phyloP scores from a whole-genome alignment of 108 stramenopile species.

The Cyclotella kingstonii region DNA sequence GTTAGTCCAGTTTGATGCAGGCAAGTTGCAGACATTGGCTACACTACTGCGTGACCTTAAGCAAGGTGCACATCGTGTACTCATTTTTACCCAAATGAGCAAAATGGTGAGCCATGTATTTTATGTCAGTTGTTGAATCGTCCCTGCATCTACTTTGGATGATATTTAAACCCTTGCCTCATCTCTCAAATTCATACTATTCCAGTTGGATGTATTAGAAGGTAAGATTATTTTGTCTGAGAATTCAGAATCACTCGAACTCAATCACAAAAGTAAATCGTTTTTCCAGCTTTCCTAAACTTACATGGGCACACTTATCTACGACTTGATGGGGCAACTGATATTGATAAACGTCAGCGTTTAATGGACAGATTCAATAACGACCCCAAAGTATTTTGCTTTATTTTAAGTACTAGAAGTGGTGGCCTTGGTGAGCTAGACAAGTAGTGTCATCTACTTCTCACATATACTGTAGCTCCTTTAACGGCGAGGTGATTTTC shows the following conservation, averaged over 20 bases:
- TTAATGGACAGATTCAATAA: constrained; percentile 96
- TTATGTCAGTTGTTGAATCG: background rate
- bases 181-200: background rate
- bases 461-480: background rate
- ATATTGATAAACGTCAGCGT: constrained; percentile 86
- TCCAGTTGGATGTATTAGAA: constrained; percentile 83
- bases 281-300: constrained; percentile 73
- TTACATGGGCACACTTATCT: constrained; percentile 80
- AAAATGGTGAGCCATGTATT: constrained; percentile 49
- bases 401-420: constrained; percentile 94
- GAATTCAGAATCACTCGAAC: too few species aligned
- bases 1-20: constrained; percentile 94
- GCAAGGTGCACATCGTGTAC: constrained; percentile 83
- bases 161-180: too few species aligned
- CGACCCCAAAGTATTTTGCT: constrained; percentile 84
- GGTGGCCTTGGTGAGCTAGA: constrained; percentile 57
- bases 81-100: constrained; percentile 98
- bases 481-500: background rate
- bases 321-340: constrained; percentile 87
- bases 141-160: too few species aligned
- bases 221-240: constrained; percentile 15
- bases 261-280: background rate
- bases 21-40: constrained; percentile 94
- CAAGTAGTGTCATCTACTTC: background rate
- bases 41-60: constrained; percentile 82